Conservation (phyloP, 2,329 filamentous ascomycete genomes). For the Hymenoscyphus fraxineus region DNA sequence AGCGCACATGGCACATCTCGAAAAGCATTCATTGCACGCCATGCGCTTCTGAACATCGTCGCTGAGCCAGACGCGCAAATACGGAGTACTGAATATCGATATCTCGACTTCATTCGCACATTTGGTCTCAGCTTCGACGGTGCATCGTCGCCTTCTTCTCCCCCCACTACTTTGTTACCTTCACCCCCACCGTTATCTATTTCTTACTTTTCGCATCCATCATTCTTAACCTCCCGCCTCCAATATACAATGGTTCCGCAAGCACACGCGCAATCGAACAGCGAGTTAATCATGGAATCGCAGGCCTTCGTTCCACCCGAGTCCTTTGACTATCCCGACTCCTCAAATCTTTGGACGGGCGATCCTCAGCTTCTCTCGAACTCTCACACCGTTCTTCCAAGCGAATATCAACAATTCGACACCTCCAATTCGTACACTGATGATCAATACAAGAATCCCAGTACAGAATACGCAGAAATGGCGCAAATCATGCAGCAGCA, state of each 20-base stretch:
- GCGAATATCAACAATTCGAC: not conserved
- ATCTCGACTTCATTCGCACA: not conserved
- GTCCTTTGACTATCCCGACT: slow-evolving; percentile 3
- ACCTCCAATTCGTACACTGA: not conserved
- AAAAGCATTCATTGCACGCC: not conserved
- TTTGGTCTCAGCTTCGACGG: not conserved
- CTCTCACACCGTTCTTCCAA: not conserved
- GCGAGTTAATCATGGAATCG: slow-evolving; percentile 6
- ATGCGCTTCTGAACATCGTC: not conserved
- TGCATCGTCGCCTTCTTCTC: not conserved
- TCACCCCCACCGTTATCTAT: not conserved
- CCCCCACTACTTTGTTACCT: not conserved
- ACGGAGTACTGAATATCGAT: not conserved
- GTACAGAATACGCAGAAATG: not conserved
- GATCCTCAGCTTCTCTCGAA: not conserved
- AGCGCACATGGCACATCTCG: not conserved
- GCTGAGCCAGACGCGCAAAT: not conserved
- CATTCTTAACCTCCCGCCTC: not conserved
- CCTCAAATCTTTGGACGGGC: not conserved
- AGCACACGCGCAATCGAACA: not conserved
- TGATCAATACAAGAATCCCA: not conserved
- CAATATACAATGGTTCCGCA: not conserved
- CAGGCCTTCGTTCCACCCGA: slow-evolving; percentile 4
- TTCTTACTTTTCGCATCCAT: not conserved
- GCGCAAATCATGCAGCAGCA: not conserved